phyloP scores from a whole-genome alignment of 202 grass and related monocot genomes.

The Zizania palustris region DNA sequence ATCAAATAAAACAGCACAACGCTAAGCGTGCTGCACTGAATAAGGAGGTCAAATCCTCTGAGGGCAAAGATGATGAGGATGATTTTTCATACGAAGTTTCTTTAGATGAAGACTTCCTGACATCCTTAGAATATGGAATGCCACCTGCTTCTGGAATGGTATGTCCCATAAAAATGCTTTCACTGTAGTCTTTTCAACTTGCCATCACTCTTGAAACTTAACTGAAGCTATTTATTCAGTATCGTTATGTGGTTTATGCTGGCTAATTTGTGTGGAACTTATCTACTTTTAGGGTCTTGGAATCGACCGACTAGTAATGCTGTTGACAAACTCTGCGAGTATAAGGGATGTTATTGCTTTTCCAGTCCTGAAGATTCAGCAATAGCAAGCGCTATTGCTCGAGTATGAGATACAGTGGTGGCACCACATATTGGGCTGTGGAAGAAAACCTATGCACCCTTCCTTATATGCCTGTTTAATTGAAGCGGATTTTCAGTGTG shows the following conservation, averaged over 20 bases:
- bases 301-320: constrained; percentile 91
- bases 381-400: constrained; percentile 38
- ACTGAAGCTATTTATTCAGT: constrained; percentile 26
- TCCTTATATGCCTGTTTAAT: not conserved
- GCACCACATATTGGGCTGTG: not conserved
- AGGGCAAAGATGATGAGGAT: constrained; percentile 55
- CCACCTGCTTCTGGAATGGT: constrained; percentile 99
- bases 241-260: not conserved
- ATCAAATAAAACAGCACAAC: constrained; percentile 94
- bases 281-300: constrained; percentile 68
- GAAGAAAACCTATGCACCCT: constrained; percentile 10
- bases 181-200: not conserved
- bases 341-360: constrained; percentile 96
- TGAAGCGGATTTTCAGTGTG: not conserved
- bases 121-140: constrained; percentile 96
- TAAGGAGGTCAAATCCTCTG: constrained; percentile 59
- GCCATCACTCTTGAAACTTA: not conserved
- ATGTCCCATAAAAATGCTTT: constrained; percentile 26
- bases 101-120: constrained; percentile 94
- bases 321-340: constrained; percentile 86
- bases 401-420: not conserved
- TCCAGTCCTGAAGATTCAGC: constrained; percentile 87
- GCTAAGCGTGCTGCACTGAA: constrained; percentile 65
- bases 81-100: constrained; percentile 94
- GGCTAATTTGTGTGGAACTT: constrained; percentile 17